Evolutionary conservation across 2,329 filamentous ascomycete genomes (phyloP).

Genomic region (Chaetomium globosum): DNA sequence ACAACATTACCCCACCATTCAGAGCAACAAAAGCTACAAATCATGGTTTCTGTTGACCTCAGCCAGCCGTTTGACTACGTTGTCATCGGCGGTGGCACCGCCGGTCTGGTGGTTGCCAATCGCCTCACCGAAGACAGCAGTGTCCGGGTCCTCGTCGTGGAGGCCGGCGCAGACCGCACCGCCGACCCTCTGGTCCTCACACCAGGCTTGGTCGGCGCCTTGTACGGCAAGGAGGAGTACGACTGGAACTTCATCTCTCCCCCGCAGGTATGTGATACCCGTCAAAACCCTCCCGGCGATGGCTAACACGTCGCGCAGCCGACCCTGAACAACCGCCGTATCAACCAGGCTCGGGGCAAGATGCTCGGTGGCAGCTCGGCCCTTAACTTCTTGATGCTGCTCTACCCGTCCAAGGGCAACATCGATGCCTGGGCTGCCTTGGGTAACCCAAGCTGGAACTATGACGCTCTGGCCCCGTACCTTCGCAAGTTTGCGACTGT

Average conservation of each 20-base stretch:
- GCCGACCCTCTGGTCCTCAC: conserved; percentile 44
- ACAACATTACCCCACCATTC: not conserved
- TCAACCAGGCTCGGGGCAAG: conserved; percentile 42
- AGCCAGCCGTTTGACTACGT: conserved; percentile 49
- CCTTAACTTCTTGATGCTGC: conserved; percentile 39
- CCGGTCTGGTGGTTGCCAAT: conserved; percentile 52
- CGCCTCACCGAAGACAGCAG: conserved; percentile 46
- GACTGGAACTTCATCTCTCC: conserved; percentile 47
- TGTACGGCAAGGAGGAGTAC: conserved; percentile 44
- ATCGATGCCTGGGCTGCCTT: conserved; percentile 40
- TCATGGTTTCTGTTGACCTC: conserved; percentile 28
- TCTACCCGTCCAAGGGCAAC: conserved; percentile 37
- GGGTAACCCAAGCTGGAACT: conserved; percentile 39
- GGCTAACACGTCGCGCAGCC: conserved; percentile 18
- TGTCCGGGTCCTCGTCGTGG: conserved; percentile 46
- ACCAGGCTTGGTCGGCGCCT: conserved; percentile 42
- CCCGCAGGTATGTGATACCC: conserved; percentile 40
- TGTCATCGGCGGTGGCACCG: conserved; percentile 55
- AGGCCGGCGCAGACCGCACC: conserved; percentile 44
- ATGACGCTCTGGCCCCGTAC: conserved; percentile 40
- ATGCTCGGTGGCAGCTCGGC: conserved; percentile 42
- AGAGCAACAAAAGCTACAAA: not conserved
- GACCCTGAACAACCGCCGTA: conserved; percentile 38
- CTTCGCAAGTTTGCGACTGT: conserved; percentile 43
- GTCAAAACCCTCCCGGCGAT: not conserved